Evolutionary conservation across 2,329 filamentous ascomycete genomes (phyloP).

Genomic region (Ceratocystis alfenasii): DNA sequence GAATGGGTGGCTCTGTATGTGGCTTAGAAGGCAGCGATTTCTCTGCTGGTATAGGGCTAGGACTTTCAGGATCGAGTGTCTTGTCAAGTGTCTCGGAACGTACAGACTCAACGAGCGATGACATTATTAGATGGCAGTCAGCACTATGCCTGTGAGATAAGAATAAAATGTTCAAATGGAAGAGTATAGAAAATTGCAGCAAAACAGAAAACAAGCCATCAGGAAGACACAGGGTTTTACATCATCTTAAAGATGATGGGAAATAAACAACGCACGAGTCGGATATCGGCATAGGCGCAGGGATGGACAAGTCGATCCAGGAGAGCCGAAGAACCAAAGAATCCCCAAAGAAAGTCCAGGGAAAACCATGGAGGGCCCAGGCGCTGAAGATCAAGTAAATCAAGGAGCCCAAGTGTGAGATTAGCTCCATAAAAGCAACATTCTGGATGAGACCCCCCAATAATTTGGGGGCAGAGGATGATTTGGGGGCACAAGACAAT

Average conservation of each 20-base stretch:
- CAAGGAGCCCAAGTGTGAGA: not conserved
- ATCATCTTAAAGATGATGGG: not conserved
- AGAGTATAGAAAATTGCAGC: not conserved
- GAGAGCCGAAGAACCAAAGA: not conserved
- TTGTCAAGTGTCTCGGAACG: not conserved
- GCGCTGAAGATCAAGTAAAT: not conserved
- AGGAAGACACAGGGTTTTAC: not conserved
- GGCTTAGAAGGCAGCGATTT: not conserved
- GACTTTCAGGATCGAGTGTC: not conserved
- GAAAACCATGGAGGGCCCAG: not conserved
- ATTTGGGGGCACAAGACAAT: not conserved
- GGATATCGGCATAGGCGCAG: not conserved
- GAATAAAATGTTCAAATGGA: not conserved
- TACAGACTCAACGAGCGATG: not conserved
- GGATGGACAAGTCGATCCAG: not conserved
- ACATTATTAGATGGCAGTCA: not conserved
- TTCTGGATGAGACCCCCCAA: not conserved
- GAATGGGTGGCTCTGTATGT: constrained; percentile 21
- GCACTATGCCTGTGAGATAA: not conserved
- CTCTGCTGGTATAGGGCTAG: not conserved
- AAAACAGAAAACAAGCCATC: not conserved
- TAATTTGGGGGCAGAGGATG: not conserved
- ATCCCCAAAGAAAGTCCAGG: not conserved
- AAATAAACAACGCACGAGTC: not conserved
- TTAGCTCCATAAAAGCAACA: not conserved